phyloP scores from a whole-genome alignment of 352 stramenopile species.

The Pythium sp. region DNA sequence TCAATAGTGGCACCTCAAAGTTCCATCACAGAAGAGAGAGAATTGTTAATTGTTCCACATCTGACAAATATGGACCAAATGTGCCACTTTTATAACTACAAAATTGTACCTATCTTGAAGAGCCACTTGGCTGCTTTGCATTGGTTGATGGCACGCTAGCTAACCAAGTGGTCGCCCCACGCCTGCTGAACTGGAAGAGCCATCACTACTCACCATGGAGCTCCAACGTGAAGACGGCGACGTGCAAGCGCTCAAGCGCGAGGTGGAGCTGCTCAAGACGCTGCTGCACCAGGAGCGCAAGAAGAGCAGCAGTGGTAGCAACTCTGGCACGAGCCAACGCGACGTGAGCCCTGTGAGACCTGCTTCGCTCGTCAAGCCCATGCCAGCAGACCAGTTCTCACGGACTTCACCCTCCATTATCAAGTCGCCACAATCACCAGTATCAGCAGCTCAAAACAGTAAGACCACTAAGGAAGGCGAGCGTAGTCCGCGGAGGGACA shows the following conservation, averaged over 20 bases:
- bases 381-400: background rate
- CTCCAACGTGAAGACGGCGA: conserved; percentile 28
- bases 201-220: background rate
- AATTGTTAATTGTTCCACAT: background rate
- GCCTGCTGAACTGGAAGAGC: too few relatives aligned
- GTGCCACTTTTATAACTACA: background rate
- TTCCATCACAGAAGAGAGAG: background rate
- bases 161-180: too few relatives aligned
- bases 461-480: background rate
- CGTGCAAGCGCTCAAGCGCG: conserved; percentile 44
- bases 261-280: conserved; percentile 48
- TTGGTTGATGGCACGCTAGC: background rate
- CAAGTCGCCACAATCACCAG: background rate
- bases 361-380: conserved; percentile 11
- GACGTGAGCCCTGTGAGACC: conserved; percentile 12
- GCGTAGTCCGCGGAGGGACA: background rate
- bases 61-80: background rate
- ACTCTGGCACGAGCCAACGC: background rate
- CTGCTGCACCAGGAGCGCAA: conserved; percentile 43
- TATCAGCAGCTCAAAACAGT: background rate
- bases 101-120: background rate
- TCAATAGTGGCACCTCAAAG: background rate
- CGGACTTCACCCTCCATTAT: background rate
- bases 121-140: background rate
- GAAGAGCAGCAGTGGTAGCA: conserved; percentile 19